phyloP scores from a whole-genome alignment of 2,329 filamentous ascomycete species.

The Colletotrichum sp. region DNA sequence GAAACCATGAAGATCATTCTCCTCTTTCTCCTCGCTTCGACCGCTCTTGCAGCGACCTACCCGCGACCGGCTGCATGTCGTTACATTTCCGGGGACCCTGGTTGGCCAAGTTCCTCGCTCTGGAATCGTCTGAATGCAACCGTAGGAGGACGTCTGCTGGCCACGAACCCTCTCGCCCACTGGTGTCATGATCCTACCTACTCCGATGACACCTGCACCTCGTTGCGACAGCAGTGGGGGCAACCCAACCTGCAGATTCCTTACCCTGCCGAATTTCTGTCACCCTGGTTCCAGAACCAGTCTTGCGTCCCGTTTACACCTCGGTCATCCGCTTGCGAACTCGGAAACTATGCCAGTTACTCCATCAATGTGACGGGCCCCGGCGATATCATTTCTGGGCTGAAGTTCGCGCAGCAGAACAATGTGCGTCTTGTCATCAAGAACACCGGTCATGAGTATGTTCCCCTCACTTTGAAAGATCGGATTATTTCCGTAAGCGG shows the following conservation, averaged over 20 bases:
- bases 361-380: too few relatives aligned
- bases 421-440: too few relatives aligned
- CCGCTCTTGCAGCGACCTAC: not conserved
- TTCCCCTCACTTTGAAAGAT: not conserved
- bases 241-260: conserved; percentile 38
- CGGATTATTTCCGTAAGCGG: not conserved
- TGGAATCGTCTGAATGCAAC: not conserved
- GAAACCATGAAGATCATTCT: not conserved
- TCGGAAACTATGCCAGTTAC: too few relatives aligned
- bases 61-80: not conserved
- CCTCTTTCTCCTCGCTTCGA: not conserved
- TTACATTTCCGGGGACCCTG: not conserved
- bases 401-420: too few relatives aligned
- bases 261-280: not conserved
- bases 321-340: too few relatives aligned
- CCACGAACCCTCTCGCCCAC: not conserved
- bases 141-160: not conserved
- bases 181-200: not conserved
- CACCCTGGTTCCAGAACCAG: not conserved
- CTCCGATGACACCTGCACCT: conserved; percentile 25
- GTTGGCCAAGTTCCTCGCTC: not conserved
- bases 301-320: too few relatives aligned
- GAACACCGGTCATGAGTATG: too few relatives aligned
- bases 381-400: too few relatives aligned
- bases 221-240: conserved; percentile 45